Percentiles rank a stretch among this genome's conserved stretches.
These are phyloP conservation scores for Bruguiera sexangula DNA, from an alignment of 345 rosid genomes.

Conservation along the genomic window DNA sequence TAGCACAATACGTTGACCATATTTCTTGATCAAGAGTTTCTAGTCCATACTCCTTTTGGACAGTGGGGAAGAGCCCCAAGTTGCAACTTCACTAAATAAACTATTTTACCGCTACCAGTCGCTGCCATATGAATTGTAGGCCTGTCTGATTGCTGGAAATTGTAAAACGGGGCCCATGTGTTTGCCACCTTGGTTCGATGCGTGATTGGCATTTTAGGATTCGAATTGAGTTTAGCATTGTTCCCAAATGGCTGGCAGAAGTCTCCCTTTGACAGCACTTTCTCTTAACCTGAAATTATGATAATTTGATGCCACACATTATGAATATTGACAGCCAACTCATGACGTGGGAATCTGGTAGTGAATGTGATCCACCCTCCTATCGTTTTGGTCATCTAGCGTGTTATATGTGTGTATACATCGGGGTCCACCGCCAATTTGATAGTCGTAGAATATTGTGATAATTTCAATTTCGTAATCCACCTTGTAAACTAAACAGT, in stretches of 20 bases:
- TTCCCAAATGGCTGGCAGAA: conserved; percentile 20
- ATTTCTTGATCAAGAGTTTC: not conserved
- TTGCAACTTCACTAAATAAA: conserved; percentile 12
- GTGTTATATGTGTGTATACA: too few species aligned
- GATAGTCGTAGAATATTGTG: too few species aligned
- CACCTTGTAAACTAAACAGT: too few species aligned
- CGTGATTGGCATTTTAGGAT: too few species aligned
- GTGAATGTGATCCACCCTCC: too few species aligned
- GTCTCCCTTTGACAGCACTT: conserved; percentile 4
- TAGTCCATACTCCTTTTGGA: conserved; percentile 67
- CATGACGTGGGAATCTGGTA: too few species aligned
- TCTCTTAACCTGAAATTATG: conserved; percentile 19
- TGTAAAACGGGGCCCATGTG: conserved; percentile 49
- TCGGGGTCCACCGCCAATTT: too few species aligned
- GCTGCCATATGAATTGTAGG: conserved; percentile 1
- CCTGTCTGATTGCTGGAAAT: conserved; percentile 14
- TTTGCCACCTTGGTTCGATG: conserved; percentile 41
- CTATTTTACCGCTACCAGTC: not conserved
- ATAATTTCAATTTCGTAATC: too few species aligned
- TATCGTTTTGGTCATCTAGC: too few species aligned
- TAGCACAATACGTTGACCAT: not conserved
- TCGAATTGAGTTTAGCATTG: not conserved
- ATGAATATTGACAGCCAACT: too few species aligned
- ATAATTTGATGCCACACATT: too few species aligned
- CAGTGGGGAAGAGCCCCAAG: conserved; percentile 30